Base-by-base conservation (phyloP, 2,329 filamentous ascomycete species). In the Penicillium sp. region DNA sequence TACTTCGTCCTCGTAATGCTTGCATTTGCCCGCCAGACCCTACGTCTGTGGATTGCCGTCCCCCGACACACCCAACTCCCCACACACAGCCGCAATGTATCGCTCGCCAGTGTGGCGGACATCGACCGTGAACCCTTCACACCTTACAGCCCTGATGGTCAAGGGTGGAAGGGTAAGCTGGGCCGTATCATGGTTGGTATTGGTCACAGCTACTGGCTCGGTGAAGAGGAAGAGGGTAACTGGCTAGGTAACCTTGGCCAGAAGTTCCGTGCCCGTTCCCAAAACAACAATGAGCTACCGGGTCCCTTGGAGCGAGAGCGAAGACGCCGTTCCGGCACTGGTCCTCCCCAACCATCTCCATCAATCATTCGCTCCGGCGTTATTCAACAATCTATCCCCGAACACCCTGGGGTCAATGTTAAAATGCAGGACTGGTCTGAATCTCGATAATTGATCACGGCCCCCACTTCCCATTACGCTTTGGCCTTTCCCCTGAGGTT, bases 1-100 rank as follows among this genome's bases (percentile, higher is more conserved):
- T 97, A 97, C 78, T 93, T 96, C 67, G 86, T 90, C 64, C 79
- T 96, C 37, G 83, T 97, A 53, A 86, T 96, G 72, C 87, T 96
- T 76, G 87, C 90, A 7, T 95, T 90, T 73, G 91, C 93, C 3
- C 85, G 91, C 61, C 85, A 88, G 70, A 88, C 90, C 14, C 77
- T 97, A 49, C 84, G 90, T 57, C 87, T 82, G 71, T 82, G 84
- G 62, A 73, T 79, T 16, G 78, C 78, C 7, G 64, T 73, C 35
- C 72, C 72, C 45, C 72, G 65, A n/a, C 72, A 75, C 62, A 75
- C 69, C 35, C 68, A 75, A 33, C 66, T 76, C 4, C 74, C 73
- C 9, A 74, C 71, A 14, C 74, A 78, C 57, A 78, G 74, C 57
- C 71, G 74, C 54, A 78, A 78, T 56, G 70, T 75, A 9, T 76